Evolutionary conservation across 768 basidiomycete genomes (phyloP), one percentile per base, ranked within the genome.

Genomic region (Termitomyces sp.): DNA sequence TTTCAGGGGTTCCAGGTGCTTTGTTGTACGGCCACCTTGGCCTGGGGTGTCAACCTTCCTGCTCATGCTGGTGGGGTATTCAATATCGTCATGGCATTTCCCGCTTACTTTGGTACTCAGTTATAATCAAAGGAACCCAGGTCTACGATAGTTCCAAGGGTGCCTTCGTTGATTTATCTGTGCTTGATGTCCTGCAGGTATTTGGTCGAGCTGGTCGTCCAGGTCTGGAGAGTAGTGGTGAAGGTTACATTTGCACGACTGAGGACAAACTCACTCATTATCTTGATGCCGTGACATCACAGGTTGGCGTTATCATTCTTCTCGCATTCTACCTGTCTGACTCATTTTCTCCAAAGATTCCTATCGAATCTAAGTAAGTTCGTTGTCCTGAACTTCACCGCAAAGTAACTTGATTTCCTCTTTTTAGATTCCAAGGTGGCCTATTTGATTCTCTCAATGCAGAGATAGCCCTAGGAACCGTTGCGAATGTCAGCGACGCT

Each of bases 21-120:
- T 18, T 97, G 93, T 71, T 99, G 97, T 76, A 99, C 97, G 2
- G 93, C 97, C 5, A 99, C 97, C 3, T 79, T 99, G 43, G 97
- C 97, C 5, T 99, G 97, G 97, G 97, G 97, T 73, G 97, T 99
- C 63, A 99, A 99, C 71, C 76, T 99, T 61, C 97, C 97, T 34
- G 97, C 97, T 18, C 96, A 98, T 72, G 97, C 97, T 56, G 93
- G 91, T 91, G 60, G 61, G 61, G 55, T 55, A 47, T 49, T 61
- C 16, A 63, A 52, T 47, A 52, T 18, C 41, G 18, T 26, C 24
- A 50, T 46, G 58, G 41, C 61, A 52, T 61, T 55, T 44, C 48
- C 61, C 29, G 61, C 39, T 16, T 20, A 59, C 37, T 34, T n/a
- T 54, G 7, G 8, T 54, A 34, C 53, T 7, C 39, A 92, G 95